Evolutionary conservation across 495 filamentous ascomycete genomes (phyloP).

Genomic region (Filosporella fistucella): DNA sequence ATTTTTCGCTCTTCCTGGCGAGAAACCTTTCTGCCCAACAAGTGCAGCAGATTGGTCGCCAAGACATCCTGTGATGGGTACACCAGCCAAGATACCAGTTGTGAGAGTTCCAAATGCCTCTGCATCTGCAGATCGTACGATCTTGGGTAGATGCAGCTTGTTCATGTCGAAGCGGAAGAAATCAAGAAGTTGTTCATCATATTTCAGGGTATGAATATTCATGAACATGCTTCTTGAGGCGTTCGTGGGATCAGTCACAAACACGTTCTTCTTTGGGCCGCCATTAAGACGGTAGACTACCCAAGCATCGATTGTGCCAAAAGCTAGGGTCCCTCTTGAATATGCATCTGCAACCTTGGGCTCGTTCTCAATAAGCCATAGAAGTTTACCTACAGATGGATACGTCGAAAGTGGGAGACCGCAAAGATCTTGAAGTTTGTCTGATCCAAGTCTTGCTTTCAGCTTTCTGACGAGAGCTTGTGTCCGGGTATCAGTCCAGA

Average conservation of each 20-base stretch:
- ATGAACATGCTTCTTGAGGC: conserved; percentile 97
- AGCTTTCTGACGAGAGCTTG: conserved; percentile 71
- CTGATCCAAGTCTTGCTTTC: conserved; percentile 59
- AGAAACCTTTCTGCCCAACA: conserved; percentile 88
- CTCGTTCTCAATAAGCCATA: conserved; percentile 81
- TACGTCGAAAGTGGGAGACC: conserved; percentile 93
- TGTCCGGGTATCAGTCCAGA: conserved; percentile 90
- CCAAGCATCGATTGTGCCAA: conserved; percentile 91
- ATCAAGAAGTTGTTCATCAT: conserved; percentile 71
- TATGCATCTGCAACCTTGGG: conserved; percentile 69
- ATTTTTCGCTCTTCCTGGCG: conserved; percentile 83
- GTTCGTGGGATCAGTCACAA: conserved; percentile 88
- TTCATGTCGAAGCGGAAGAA: conserved; percentile 77
- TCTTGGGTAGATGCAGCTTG: conserved; percentile 76
- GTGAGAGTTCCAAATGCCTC: conserved; percentile 68
- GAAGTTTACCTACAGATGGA: conserved; percentile 81
- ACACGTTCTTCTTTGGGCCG: conserved; percentile 57
- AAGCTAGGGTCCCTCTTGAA: conserved; percentile 71
- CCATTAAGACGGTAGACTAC: conserved; percentile 85
- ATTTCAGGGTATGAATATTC: conserved; percentile 81
- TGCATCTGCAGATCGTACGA: conserved; percentile 76
- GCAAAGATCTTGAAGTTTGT: conserved; percentile 68
- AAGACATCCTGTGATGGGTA: conserved; percentile 77
- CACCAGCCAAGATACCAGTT: conserved; percentile 63
- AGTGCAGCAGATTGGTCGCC: conserved; percentile 90